Evolutionary conservation across 768 basidiomycete species (phyloP), one percentile per base, ranked within the genome.

Genomic region (Xerocomus brunneocitrinus): DNA sequence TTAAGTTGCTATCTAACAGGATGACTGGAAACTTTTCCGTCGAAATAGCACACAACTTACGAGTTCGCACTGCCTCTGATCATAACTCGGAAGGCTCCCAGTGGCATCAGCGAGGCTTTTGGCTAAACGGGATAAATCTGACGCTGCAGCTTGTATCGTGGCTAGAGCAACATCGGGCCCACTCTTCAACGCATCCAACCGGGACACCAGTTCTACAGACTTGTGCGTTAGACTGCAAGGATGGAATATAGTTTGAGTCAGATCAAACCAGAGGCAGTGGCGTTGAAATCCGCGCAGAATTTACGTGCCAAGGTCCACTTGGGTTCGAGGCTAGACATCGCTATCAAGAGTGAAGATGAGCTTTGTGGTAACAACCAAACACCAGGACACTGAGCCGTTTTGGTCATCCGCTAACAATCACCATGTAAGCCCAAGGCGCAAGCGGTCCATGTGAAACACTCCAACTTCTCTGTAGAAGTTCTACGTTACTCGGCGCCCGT

Each of bases 21-120:
- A 50, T 68, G 51, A 64, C 34, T 45, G 34, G 34, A 49, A 35
- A 50, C 31, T 39, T 35, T 46, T 24, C 50, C 19, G 35, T 54
- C 38, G 22, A 25, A n/a, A 30, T 5, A 49, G 36, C n/a, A 19
- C 30, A 39, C 22, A 25, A 73, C 82, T 50, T 59, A 89, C 89
- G 61, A 73, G 69, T 65, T 87, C 85, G 62, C 78, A 86, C 62
- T 83, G 84, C 50, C 84, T 77, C 62, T 87, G 89, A 67, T 90
- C 87, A 62, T 89, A 89, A 36, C 77, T 73, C 4, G 89, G 85
- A 42, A 92, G 70, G 53, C 77, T 81, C 7, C 78, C 77, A 8
- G 79, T 81, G 5, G 84, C 87, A 63, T 84, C 85, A 6, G 76
- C 73, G 16, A 91, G 74, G 24, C 73, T 74, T 61, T 84, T 91